Base-by-base conservation (phyloP, 805 yeast species). In the Lipomyces mesembrius region DNA sequence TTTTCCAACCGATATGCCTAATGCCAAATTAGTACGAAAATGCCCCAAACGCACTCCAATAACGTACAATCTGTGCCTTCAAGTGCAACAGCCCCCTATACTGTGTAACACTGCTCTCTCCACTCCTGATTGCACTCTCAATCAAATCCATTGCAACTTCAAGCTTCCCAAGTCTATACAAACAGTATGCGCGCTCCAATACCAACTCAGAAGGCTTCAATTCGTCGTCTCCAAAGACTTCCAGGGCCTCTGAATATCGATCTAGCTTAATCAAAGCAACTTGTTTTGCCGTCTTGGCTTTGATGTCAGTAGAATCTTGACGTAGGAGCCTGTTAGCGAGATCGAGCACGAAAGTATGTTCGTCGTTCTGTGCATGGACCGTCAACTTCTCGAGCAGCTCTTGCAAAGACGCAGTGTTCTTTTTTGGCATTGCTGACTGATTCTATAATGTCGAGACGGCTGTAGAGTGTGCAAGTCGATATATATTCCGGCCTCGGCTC, bases 221-320 rank as follows among this genome's bases (percentile, higher is more conserved):
- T 0, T 52, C 32, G 49, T 74, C 57, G 52, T 79, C 76, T n/a
- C 77, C 73, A 59, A 86, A 72, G 49, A 84, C 71, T 62, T 81
- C 78, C 22, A 77, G 71, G 0, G 90, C 91, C 59, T 79, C 77
- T 53, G 74, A 75, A 76, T 85, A 88, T 68, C 80, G 79, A 74
- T 88, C 92, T 65, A 84, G 76, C 72, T 86, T 85, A 75, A 87
- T 86, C 74, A 87, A 79, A 3, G 91, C 85, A 12, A 85, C 84
- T 46, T 88, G 75, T 74, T 87, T 84, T 49, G 80, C 77, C 57
- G 74, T 77, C 54, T 76, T 71, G 3, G 83, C 81, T 2, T 67
- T 66, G 14, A 69, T 55, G 63, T 78, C 79, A 9, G 72, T 59
- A 2, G 78, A 74, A 49, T 77, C 74, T 35, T 67, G 70, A 25